Base-by-base conservation (phyloP, 2,329 filamentous ascomycete species). In the Aspergillus chevalieri region DNA sequence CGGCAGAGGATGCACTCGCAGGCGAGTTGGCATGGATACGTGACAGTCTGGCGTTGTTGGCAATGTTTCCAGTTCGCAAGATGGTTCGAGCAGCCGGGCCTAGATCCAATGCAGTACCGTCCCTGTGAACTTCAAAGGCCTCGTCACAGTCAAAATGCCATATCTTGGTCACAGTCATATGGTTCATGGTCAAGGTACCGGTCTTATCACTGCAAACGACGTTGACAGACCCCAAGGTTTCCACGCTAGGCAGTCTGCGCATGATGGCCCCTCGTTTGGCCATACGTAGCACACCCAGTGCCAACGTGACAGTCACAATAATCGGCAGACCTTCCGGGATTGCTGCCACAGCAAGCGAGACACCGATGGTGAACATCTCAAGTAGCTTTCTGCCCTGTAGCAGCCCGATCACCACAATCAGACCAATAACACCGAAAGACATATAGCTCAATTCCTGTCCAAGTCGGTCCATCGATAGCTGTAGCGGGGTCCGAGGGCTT, bases 171-270 rank as follows among this genome's bases (percentile, higher is more conserved):
- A 90, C 90, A 1, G 93, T 95, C 93, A 98, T 97, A 66, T 98
- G 93, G 65, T 97, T 98, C 65, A 91, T 90, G 0, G 93, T 98
- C 52, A 98, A 74, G 1, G 93, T 98, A 28, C 92, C 89, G 41
- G 93, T 98, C 74, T 98, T 98, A 76, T 98, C 93, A 58, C 90
- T 96, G 74, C 94, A 98, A 6, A 98, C 89, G n/a, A 98, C 91
- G 62, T 97, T 98, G 51, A 98, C 93, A n/a, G 91, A 96, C 7
- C 94, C 94, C 4, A 98, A 74, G 0, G 93, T 98, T 68, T 98
- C 93, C 7, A 98, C 94, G 69, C 93, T 97, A 19, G 94, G 94
- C 72, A 98, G 86, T 64, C 88, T 86, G 58, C 93, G 86, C 52
- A 98, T 92, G 66, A 98, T 98, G 7, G 93, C 93, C 66, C 95